phyloP scores from a whole-genome alignment of 306 rosid species.

The Trichosanthes truncata region DNA sequence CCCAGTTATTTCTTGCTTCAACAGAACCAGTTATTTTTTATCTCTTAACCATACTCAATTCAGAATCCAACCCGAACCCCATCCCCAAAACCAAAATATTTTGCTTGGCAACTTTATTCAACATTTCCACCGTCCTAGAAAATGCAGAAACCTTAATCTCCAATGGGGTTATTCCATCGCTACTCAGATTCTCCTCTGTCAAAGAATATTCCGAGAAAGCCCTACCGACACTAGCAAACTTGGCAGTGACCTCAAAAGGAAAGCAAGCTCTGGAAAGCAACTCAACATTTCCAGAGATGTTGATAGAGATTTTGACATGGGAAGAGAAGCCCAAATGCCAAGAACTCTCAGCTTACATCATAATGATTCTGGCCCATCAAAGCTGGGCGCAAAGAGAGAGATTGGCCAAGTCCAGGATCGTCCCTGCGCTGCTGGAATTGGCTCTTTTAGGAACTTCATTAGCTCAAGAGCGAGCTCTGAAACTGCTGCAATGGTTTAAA shows the following conservation, averaged over 20 bases:
- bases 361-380: conserved; percentile 83
- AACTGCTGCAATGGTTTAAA: conserved; percentile 73
- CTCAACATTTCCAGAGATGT: conserved; percentile 34
- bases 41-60: conserved; percentile 33
- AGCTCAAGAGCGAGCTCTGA: conserved; percentile 72
- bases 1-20: conserved; percentile 42
- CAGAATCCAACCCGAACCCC: conserved; percentile 23
- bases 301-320: conserved; percentile 70
- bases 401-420: conserved; percentile 61
- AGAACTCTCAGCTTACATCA: conserved; percentile 62
- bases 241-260: conserved; percentile 66
- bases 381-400: conserved; percentile 59
- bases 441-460: conserved; percentile 66
- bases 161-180: conserved; percentile 36
- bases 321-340: conserved; percentile 78
- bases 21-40: conserved; percentile 35
- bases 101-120: conserved; percentile 53
- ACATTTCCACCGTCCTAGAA: conserved; percentile 61
- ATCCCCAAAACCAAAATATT: conserved; percentile 30
- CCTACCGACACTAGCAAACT: conserved; percentile 62
- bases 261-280: conserved; percentile 61
- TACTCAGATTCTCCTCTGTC: conserved; percentile 27
- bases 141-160: conserved; percentile 48
- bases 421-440: conserved; percentile 57
- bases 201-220: conserved; percentile 60